phyloP scores from a whole-genome alignment of 371 early-diverging fungal genomes.

The Synchytrium microbalum region DNA sequence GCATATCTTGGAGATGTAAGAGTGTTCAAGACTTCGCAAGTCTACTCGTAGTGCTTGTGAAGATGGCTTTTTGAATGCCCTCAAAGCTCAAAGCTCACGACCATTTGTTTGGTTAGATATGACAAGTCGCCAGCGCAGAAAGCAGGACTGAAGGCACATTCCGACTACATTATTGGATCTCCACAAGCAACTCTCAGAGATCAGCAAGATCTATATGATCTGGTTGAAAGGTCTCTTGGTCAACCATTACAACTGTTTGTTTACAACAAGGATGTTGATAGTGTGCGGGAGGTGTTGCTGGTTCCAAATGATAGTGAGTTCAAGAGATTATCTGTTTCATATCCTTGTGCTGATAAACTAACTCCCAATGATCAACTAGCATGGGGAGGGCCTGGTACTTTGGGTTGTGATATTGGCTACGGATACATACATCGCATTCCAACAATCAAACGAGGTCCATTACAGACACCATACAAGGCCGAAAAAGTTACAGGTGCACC shows the following conservation, averaged over 20 bases:
- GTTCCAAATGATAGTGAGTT: constrained; percentile 12
- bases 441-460: background rate
- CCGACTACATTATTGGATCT: constrained; percentile 62
- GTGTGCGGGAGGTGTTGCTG: constrained; percentile 49
- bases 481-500: background rate
- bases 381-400: constrained; percentile 23
- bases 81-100: no score
- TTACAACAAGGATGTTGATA: constrained; percentile 57
- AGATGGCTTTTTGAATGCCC: no score
- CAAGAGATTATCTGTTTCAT: background rate
- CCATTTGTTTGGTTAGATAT: constrained; percentile 8
- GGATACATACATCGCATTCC: constrained; percentile 24
- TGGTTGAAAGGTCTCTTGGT: constrained; percentile 49
- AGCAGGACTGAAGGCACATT: constrained; percentile 51
- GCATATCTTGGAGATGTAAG: constrained; percentile 53
- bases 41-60: no score
- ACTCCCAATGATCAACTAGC: constrained; percentile 1
- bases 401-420: constrained; percentile 28
- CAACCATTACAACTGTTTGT: constrained; percentile 50
- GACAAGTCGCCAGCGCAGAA: constrained; percentile 58
- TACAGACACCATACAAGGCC: background rate
- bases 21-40: background rate
- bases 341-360: background rate
- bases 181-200: constrained; percentile 43
- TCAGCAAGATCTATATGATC: constrained; percentile 54